phyloP scores from a whole-genome alignment of 2,329 filamentous ascomycete species.

The Botrytis fragariae region DNA sequence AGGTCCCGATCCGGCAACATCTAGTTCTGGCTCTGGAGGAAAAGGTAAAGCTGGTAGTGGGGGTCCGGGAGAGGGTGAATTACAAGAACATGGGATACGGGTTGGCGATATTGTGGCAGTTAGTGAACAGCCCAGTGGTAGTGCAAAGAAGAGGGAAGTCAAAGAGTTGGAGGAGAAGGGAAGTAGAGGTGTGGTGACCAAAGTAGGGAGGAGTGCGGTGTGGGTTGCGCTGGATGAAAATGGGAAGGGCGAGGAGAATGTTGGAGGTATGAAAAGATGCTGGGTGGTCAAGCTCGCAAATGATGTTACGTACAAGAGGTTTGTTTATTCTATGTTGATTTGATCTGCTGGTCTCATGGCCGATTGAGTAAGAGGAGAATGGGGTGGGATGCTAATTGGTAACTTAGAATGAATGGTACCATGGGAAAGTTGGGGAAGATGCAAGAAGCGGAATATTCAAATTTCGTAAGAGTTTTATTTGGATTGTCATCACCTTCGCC shows the following conservation, averaged over 20 bases:
- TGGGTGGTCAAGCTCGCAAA: conserved; percentile 68
- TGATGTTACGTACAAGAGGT: conserved; percentile 60
- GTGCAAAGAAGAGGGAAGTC: conserved; percentile 59
- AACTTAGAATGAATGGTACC: conserved; percentile 58
- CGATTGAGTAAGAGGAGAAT: not conserved
- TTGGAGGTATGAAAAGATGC: conserved; percentile 43
- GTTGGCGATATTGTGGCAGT: conserved; percentile 76
- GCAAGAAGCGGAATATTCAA: conserved; percentile 55
- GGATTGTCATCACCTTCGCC: conserved; percentile 54
- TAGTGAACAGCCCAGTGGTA: conserved; percentile 70
- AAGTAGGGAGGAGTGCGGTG: conserved; percentile 56
- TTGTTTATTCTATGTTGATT: conserved; percentile 18
- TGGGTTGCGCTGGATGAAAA: conserved; percentile 70
- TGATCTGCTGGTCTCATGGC: not conserved
- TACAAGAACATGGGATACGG: conserved; percentile 73
- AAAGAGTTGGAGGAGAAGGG: conserved; percentile 68
- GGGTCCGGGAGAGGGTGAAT: conserved; percentile 47
- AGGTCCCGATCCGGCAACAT: conserved; percentile 64
- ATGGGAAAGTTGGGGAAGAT: conserved; percentile 61
- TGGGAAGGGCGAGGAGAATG: conserved; percentile 45
- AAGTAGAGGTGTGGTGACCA: conserved; percentile 67
- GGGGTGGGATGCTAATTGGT: conserved; percentile 28
- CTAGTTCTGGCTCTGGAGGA: conserved; percentile 21
- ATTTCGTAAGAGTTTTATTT: conserved; percentile 61
- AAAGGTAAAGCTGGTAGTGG: conserved; percentile 30